Evolutionary conservation across 2,329 filamentous ascomycete species (phyloP), one percentile per base, ranked within the genome.

Genomic region (Cercospora canescens): DNA sequence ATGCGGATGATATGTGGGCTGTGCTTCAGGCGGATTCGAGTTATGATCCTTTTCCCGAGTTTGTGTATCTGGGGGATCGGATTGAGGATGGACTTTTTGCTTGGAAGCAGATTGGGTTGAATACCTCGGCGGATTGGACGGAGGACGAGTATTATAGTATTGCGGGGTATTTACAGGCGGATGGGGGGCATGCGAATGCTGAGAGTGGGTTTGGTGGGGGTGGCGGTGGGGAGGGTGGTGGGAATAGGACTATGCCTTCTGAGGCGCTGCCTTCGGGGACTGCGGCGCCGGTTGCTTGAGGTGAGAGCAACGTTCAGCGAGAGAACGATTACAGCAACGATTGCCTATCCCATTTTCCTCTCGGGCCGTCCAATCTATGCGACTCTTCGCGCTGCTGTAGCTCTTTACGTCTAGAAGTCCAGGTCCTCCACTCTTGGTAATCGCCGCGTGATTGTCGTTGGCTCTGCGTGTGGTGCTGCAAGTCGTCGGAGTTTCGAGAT

Each of bases 41-140:
- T 9, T 85, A 84, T 64, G 85, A 88, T 71, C 87, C 87, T 0
- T 81, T 88, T 72, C 78, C 87, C 66, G 82, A 88, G 71, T 87
- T 87, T 70, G 80, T 84, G 14, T 80, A 84, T n/a, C 81, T 89
- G 1, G 87, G 87, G 5, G 82, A 88, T 55, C 75, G 77, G 37
- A 72, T 85, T 9, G 68, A 76, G 4, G 84, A 87, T 59, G 86
- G 85, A 34, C 70, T 87, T 30, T 79, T 87, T 63, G 81, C 79
- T 5, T 87, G 85, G 84, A 82, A 87, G 66, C 79, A 81, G 6
- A 78, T 87, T 57, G 85, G 81, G 4, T 78, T 87, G 55, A 81
- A 83, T 67, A 74, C 76, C 30, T 67, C 75, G 45, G 75, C 70
- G 18, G 72, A 69, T 50, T 69, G 67, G 67, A 69, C 65, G n/a